Evolutionary conservation across 2,329 filamentous ascomycete genomes (phyloP).

Genomic region (Reticulascus tulasneorum): DNA sequence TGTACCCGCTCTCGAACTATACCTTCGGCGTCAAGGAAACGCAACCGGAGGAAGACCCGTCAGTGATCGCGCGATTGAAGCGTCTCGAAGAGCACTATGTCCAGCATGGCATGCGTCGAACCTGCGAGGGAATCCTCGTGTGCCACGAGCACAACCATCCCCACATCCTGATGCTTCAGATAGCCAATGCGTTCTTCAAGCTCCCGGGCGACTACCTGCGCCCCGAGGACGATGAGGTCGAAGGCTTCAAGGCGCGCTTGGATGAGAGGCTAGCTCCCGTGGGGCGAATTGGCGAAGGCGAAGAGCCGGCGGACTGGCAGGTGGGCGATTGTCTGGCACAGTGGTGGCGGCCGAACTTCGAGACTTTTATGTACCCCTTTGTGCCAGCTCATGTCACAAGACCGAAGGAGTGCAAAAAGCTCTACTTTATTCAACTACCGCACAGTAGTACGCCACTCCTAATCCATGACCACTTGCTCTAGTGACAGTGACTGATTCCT

Average conservation of each 20-base stretch:
- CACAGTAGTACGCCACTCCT: slow-evolving; percentile 68
- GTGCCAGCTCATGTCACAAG: slow-evolving; percentile 92
- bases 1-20: slow-evolving; percentile 97
- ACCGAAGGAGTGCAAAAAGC: slow-evolving; percentile 98
- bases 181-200: slow-evolving; percentile 99
- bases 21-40: slow-evolving; percentile 98
- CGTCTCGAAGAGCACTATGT: slow-evolving; percentile 94
- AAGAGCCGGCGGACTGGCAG: slow-evolving; percentile 84
- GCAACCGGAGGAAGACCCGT: slow-evolving; percentile 95
- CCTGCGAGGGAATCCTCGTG: slow-evolving; percentile 93
- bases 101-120: slow-evolving; percentile 91
- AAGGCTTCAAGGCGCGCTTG: slow-evolving; percentile 89
- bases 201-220: slow-evolving; percentile 92
- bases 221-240: slow-evolving; percentile 83
- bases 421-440: slow-evolving; percentile 94
- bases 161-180: slow-evolving; percentile 98
- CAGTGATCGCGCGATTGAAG: slow-evolving; percentile 86
- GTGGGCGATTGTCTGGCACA: slow-evolving; percentile 92
- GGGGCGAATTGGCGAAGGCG: slow-evolving; percentile 79
- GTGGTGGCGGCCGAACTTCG: slow-evolving; percentile 99
- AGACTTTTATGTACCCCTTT: slow-evolving; percentile 99
- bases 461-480: neutral
- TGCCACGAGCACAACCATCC: slow-evolving; percentile 99
- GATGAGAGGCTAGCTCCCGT: slow-evolving; percentile 93
- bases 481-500: too few relatives aligned